Base-by-base conservation (phyloP, 2,329 filamentous ascomycete species). In the Dactylellina sp. region DNA sequence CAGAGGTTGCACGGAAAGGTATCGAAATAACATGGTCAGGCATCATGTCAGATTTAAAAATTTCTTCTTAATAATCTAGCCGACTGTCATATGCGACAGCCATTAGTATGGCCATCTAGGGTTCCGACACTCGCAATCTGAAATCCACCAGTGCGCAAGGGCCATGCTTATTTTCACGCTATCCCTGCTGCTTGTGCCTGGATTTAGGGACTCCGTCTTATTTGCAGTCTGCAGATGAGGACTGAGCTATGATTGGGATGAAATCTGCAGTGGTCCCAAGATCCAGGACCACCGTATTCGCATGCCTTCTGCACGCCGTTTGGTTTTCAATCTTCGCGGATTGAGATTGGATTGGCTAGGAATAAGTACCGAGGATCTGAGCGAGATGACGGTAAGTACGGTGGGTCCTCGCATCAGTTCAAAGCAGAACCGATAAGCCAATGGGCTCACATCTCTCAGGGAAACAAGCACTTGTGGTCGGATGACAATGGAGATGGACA, bases 1-100 rank as follows among this genome's bases (percentile, higher is more conserved):
- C 39, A 64, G 59, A 50, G 52, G 66, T 47, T 59, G 44, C 25
- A 25, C 47, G 18, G 11, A 32, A 20, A 50, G 32, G 9, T 39
- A 39, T 65, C 70, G 49, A 56, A 53, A 40, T 56, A 60, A 70
- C 56, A 60, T 70, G 47, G 56, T 37, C 50, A 61, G 52, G 56
- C 64, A 62, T 70, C 56, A 52, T 71, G 70, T 66, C 61, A 74
- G 70, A 74, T 66, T 66, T 55, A 49, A 65, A 40, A 53, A 47
- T 49, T 53, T 49, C 40, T 65, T 53, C 53, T 68, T 53, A 49
- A 61, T 53, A 59, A 65, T 61, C 22, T 25, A 35, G 55, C 25
- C 6, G 28, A 32, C 4, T 9, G 18, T 47, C 53, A 22, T 11
- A 55, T 25, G 42, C 46, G 47, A 46, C 49, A 56, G 28, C 55